Percentiles rank a stretch among this genome's conserved stretches.
Evolutionary conservation across 441 rosid species (phyloP).

Genomic region (Jatropha podagrica): DNA sequence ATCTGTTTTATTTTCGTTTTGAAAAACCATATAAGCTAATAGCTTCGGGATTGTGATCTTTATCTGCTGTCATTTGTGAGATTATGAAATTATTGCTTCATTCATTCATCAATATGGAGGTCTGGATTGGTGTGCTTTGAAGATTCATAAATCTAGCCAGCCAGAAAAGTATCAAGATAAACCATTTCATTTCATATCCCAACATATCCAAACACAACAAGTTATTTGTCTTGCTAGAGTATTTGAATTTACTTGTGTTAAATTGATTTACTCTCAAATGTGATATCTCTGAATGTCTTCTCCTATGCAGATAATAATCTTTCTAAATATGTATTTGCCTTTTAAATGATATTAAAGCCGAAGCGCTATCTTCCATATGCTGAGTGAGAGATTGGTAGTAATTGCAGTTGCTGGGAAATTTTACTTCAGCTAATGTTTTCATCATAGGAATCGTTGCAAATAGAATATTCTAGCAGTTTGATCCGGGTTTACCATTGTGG

Average conservation of each 20-base stretch:
- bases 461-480: neutral
- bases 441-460: neutral
- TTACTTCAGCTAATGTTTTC: neutral
- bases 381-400: neutral
- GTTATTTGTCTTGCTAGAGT: neutral
- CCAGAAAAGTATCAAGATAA: neutral
- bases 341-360: neutral
- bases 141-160: neutral
- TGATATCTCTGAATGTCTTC: neutral
- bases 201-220: neutral
- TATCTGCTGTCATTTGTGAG: neutral
- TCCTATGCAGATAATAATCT: neutral
- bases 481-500: neutral
- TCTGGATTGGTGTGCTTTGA: neutral
- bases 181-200: neutral
- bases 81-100: too few relatives aligned
- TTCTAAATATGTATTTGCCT: neutral
- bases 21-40: neutral
- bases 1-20: neutral
- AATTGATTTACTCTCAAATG: neutral
- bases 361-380: neutral
- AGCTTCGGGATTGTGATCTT: neutral
- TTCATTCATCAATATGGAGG: too few relatives aligned
- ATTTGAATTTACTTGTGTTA: neutral
- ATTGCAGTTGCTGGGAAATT: neutral